These are phyloP conservation scores for Sarcodon aspratus DNA, from an alignment of 768 basidiomycete genomes.

Conservation along the genomic window DNA sequence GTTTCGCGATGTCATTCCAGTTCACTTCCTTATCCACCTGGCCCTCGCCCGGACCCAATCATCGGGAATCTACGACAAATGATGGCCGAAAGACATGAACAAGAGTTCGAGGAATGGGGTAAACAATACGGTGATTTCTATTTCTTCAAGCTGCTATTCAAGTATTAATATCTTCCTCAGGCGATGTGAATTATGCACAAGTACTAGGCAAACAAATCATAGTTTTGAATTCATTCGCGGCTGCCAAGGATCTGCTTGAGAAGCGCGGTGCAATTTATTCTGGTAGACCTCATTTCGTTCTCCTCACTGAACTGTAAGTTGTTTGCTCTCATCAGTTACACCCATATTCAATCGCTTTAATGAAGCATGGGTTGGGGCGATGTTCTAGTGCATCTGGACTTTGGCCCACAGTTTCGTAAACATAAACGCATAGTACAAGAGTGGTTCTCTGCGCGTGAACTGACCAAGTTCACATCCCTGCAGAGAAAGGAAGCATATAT, in stretches of 20 bases:
- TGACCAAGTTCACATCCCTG: slow-evolving; percentile 5
- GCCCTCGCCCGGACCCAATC: slow-evolving; percentile 8
- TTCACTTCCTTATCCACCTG: slow-evolving; percentile 6
- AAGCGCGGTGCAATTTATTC: slow-evolving; percentile 15
- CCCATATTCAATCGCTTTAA: not conserved
- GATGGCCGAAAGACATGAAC: slow-evolving; percentile 4
- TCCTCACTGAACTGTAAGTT: slow-evolving; percentile 8
- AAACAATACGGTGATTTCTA: slow-evolving; percentile 6
- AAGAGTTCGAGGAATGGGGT: slow-evolving; percentile 5
- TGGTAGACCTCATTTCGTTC: slow-evolving; percentile 9
- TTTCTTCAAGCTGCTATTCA: not conserved
- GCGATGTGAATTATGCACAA: slow-evolving; percentile 9
- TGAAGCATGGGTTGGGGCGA: slow-evolving; percentile 8
- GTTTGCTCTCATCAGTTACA: not conserved
- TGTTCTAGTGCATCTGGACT: slow-evolving; percentile 2
- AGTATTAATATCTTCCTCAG: slow-evolving; percentile 1
- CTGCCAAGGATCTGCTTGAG: slow-evolving; percentile 15
- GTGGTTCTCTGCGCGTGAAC: slow-evolving; percentile 1
- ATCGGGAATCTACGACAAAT: slow-evolving; percentile 9
- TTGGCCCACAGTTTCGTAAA: slow-evolving; percentile 7
- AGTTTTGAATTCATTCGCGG: slow-evolving; percentile 14
- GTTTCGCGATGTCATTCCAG: too few relatives aligned
- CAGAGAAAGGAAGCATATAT: slow-evolving; percentile 6
- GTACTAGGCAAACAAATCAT: slow-evolving; percentile 12
- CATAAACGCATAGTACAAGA: slow-evolving; percentile 10